A percentile compares a stretch with the other conserved stretches of the same genome.
Evolutionary conservation across 306 rosid genomes (phyloP).

Genomic region (Cicer chorassanicum): DNA sequence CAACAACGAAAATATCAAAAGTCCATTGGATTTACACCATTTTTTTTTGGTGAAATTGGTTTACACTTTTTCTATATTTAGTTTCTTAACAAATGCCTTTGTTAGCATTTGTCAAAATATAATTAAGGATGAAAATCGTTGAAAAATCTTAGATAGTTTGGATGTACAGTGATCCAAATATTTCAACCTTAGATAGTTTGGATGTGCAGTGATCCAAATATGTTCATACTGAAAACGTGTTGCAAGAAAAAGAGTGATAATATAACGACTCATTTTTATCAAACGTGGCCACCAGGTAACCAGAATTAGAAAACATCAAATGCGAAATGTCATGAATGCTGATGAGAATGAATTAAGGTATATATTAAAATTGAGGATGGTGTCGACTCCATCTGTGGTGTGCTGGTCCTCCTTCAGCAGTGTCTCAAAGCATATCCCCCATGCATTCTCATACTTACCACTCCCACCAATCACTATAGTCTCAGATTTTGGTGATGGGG

Average conservation of each 20-base stretch:
- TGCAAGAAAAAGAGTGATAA: background rate
- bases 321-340: background rate
- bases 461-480: constrained; percentile 83
- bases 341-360: constrained; percentile 50
- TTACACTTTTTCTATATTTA: background rate
- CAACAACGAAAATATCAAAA: background rate
- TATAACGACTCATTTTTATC: background rate
- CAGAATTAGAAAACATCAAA: constrained; percentile 7
- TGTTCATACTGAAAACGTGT: background rate
- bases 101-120: background rate
- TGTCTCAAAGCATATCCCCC: constrained; percentile 73
- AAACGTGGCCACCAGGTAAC: background rate
- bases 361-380: constrained; percentile 63
- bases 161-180: too few species aligned
- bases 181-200: background rate
- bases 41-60: background rate
- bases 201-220: background rate
- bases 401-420: constrained; percentile 68
- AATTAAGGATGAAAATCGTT: background rate
- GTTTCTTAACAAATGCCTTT: too few species aligned
- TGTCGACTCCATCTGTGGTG: constrained; percentile 73
- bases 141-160: background rate
- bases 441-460: constrained; percentile 75
- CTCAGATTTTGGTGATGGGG: constrained; percentile 62
- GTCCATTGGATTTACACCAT: background rate